Base-by-base conservation (phyloP, 768 basidiomycete genomes). In the Hemileccinum impolitum region DNA sequence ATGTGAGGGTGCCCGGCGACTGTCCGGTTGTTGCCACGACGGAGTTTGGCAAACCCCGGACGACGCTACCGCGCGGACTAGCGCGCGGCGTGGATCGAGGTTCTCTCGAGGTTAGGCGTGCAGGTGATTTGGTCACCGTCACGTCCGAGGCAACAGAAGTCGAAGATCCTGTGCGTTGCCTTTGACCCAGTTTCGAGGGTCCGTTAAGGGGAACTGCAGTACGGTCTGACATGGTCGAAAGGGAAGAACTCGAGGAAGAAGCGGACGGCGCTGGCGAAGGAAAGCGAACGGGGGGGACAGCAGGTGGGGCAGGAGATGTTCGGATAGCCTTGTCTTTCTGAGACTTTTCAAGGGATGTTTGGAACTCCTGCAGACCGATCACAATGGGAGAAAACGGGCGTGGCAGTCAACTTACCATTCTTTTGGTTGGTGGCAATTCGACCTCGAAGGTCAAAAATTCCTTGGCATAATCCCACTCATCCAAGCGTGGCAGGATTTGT, bases 401-500 rank as follows among this genome's bases (percentile, higher is more conserved):
- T 25, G 23, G 25, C 38, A 38, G 11, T 30, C 14, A 34, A 65
- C 71, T 45, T 60, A 90, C 90, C 71, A 77, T 71, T 67, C 80
- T 74, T 43, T 65, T 70, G 17, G 72, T 68, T 2, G 62, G 55
- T 15, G 75, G 56, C 23, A 92, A 71, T 59, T 91, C 87, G 21
- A 71, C 71, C 61, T 92, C 90, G 55, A 86, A 87, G 35, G 78
- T 72, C 50, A 93, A 61, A 61, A 90, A 91, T 54, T 89, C 87
- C 44, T 71, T 75, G 14, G 84, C 87, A 58, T 90, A 89, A 17
- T 84, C 82, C 90, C 90, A 92, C 58, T 89, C 83, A 41, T 79
- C 80, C 23, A 92, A 63, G 40, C 79, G 79, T 0, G 90, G 86
- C 31, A 93, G 67, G 31, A 92, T 69, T 50, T 84, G 81, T 14